A percentile compares a stretch with the other conserved stretches of the same genome.
These are phyloP conservation scores for Achlya hypogyna DNA, from an alignment of 352 stramenopile species.

Conservation along the genomic window DNA sequence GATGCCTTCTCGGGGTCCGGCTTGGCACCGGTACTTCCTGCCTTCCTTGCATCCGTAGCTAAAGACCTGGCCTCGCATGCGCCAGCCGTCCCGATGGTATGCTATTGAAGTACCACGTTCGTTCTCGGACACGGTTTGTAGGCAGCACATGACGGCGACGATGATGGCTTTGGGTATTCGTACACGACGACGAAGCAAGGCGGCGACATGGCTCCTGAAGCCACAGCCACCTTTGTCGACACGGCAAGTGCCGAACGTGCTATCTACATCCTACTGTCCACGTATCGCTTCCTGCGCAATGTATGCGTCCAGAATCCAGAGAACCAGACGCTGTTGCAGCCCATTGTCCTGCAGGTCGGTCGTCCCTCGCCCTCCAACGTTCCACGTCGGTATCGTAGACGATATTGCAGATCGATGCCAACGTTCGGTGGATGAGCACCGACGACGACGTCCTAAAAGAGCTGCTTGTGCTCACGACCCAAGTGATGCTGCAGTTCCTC, in stretches of 20 bases:
- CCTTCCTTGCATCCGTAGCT: neutral
- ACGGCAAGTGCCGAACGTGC: constrained; percentile 15
- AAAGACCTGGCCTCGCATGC: constrained; percentile 3
- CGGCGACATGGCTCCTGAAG: constrained; percentile 23
- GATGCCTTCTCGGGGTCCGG: neutral
- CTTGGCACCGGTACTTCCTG: neutral
- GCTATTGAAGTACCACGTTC: neutral
- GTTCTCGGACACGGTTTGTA: neutral
- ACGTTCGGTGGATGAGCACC: constrained; percentile 49
- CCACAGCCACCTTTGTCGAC: constrained; percentile 21
- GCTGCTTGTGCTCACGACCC: constrained; percentile 44
- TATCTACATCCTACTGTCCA: constrained; percentile 27
- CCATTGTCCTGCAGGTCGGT: constrained; percentile 15
- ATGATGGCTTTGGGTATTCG: constrained; percentile 67
- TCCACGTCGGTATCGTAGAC: constrained; percentile 23
- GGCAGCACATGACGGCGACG: constrained; percentile 6
- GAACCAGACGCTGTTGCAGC: constrained; percentile 44
- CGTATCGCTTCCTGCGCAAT: constrained; percentile 65
- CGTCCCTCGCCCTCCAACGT: neutral
- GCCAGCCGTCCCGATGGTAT: neutral
- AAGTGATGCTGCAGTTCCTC: constrained; percentile 66
- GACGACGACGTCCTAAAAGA: constrained; percentile 39
- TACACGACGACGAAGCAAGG: constrained; percentile 34
- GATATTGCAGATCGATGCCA: constrained; percentile 32
- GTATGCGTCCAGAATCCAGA: constrained; percentile 35